Conservation (phyloP, 2,329 filamentous ascomycete species). For the Tolypocladium nubicola region DNA sequence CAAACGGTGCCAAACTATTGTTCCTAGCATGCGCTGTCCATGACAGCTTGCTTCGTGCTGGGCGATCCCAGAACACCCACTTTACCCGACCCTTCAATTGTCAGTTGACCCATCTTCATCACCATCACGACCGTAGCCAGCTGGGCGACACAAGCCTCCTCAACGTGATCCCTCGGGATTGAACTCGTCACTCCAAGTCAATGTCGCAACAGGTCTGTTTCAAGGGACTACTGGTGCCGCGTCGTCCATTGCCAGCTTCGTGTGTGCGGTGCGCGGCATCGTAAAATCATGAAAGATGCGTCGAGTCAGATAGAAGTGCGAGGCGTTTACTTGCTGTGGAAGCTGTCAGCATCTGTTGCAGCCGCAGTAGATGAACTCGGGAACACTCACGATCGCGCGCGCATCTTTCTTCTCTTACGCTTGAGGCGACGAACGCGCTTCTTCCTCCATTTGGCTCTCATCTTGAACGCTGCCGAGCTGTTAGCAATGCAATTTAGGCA, state of each 20-base stretch:
- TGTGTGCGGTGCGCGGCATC: slow-evolving; percentile 20
- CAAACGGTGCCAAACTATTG: slow-evolving; percentile 11
- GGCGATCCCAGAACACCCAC: slow-evolving; percentile 16
- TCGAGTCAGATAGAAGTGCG: slow-evolving; percentile 46
- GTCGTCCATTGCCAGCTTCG: slow-evolving; percentile 10
- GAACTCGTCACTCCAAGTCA: not conserved
- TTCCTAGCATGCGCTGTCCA: slow-evolving; percentile 12
- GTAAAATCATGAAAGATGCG: slow-evolving; percentile 31
- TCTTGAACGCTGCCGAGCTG: slow-evolving; percentile 36
- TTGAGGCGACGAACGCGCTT: slow-evolving; percentile 99
- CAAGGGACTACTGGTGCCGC: slow-evolving; percentile 2
- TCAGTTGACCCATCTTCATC: slow-evolving; percentile 19
- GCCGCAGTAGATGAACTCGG: not conserved
- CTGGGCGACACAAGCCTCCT: slow-evolving; percentile 6
- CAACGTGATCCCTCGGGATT: slow-evolving; percentile 11
- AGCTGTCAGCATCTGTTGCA: slow-evolving; percentile 20
- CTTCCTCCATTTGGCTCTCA: slow-evolving; percentile 99
- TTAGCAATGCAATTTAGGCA: slow-evolving; percentile 4
- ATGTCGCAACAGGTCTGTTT: not conserved
- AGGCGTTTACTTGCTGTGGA: slow-evolving; percentile 56
- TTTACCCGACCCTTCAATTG: slow-evolving; percentile 21
- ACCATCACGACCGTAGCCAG: slow-evolving; percentile 12
- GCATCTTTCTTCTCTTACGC: slow-evolving; percentile 99
- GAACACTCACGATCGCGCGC: slow-evolving; percentile 81
- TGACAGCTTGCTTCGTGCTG: slow-evolving; percentile 16